phyloP scores from a whole-genome alignment of 2,329 filamentous ascomycete species.

The Fusarium hostae region DNA sequence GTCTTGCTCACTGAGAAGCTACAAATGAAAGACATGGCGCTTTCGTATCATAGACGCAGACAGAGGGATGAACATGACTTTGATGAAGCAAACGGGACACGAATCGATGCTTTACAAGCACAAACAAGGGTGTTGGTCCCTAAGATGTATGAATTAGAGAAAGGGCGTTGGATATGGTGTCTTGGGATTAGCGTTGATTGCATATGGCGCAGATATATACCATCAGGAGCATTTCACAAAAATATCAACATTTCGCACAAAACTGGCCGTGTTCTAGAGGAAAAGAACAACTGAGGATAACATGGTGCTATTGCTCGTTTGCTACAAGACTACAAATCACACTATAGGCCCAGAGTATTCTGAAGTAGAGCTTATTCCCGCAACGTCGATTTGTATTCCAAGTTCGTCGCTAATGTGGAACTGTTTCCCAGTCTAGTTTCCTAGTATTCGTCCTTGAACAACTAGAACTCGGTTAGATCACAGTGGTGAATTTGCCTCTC shows the following conservation, averaged over 20 bases:
- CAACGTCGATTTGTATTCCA: not conserved
- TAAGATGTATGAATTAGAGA: conserved; percentile 2
- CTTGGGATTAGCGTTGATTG: conserved; percentile 20
- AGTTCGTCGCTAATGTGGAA: not conserved
- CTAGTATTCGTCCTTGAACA: conserved; percentile 43
- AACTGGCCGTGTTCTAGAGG: not conserved
- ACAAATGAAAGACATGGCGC: not conserved
- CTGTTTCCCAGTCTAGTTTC: not conserved
- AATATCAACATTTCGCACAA: not conserved
- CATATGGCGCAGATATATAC: conserved; percentile 21
- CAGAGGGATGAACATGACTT: not conserved
- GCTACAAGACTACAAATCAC: not conserved
- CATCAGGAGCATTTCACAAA: not conserved
- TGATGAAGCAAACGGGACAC: not conserved
- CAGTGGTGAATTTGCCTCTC: conserved; percentile 46
- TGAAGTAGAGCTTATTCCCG: not conserved
- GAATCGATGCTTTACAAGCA: not conserved
- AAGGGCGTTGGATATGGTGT: conserved; percentile 27
- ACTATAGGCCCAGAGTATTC: not conserved
- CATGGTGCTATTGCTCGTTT: not conserved
- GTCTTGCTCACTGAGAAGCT: not conserved
- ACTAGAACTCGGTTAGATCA: conserved; percentile 44
- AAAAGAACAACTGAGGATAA: not conserved
- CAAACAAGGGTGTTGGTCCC: not conserved
- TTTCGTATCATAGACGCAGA: not conserved